phyloP scores from a whole-genome alignment of 345 rosid genomes.

The Mercurialis annua region DNA sequence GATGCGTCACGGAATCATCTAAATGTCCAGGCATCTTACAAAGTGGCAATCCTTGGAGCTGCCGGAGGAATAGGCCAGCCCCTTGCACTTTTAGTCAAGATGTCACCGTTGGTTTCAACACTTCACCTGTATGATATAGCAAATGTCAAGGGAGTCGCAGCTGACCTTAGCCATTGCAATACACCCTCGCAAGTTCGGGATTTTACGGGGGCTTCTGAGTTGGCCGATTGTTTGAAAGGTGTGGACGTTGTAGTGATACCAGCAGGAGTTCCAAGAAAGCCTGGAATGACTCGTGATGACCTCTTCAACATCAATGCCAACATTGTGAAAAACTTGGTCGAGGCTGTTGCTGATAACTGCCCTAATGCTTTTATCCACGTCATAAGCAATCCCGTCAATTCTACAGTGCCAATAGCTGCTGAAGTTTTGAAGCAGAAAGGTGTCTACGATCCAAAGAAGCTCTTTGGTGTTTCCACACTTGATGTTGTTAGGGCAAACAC shows the following conservation, averaged over 20 bases:
- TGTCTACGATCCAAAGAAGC: constrained; percentile 83
- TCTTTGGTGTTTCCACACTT: constrained; percentile 87
- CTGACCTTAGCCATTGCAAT: constrained; percentile 93
- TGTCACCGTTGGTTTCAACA: constrained; percentile 83
- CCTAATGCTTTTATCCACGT: constrained; percentile 87
- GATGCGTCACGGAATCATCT: constrained; percentile 37
- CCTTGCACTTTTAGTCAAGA: constrained; percentile 75
- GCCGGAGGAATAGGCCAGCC: constrained; percentile 95
- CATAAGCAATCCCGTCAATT: constrained; percentile 93
- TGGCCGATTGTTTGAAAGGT: constrained; percentile 66
- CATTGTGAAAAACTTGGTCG: constrained; percentile 74
- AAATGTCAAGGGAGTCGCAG: constrained; percentile 92
- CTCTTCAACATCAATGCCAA: constrained; percentile 89
- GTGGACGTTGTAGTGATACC: constrained; percentile 85
- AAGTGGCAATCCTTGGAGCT: constrained; percentile 83
- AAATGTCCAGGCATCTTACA: constrained; percentile 61
- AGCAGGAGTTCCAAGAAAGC: constrained; percentile 92
- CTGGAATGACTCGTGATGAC: constrained; percentile 96
- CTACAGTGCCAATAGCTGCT: constrained; percentile 88
- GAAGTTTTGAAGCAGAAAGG: constrained; percentile 85
- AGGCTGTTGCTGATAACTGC: constrained; percentile 85
- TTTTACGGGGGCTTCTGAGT: constrained; percentile 75
- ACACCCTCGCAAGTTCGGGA: constrained; percentile 84
- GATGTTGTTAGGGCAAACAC: constrained; percentile 94
- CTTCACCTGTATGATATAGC: constrained; percentile 87